Base-by-base conservation (phyloP, 2,329 filamentous ascomycete genomes). In the Fusarium guadeloupense region DNA sequence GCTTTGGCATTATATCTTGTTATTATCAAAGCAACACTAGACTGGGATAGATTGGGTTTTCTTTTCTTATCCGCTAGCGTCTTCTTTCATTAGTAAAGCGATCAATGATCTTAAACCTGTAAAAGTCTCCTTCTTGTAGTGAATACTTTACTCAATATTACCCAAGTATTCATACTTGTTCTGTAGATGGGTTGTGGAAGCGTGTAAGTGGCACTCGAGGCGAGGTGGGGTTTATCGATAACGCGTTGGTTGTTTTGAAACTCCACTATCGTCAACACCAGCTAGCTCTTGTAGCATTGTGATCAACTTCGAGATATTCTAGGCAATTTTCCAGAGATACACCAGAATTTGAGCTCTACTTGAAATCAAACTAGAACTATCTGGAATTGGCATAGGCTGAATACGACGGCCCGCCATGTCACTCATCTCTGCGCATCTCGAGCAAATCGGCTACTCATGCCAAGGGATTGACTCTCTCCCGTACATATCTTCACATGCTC, bases 401-500 rank as follows among this genome's bases (percentile, higher is more conserved):
- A 21, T 50, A 14, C 19, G 14, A 16, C 16, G 45, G 16, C 3
- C 51, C 69, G 77, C 57, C 59, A 92, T 92, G 89, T 85, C 89
- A 21, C 81, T 91, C 20, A 81, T 93, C 21, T 81, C 83, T 8
- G 85, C 82, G 33, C 90, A 93, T 72, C 82, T 93, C 21, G 90
- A 92, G 78, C 90, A 93, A 74, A 93, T 93, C 54, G 79, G 84
- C 45, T 83, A 89, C 66, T 92, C 88, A n/a, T 90, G 90, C 61
- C 85, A 88, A 74, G 88, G 89, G 54, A 93, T 93, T 64, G 84
- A 89, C 58, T 87, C 88, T 45, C 83, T 93, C 16, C 89, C 89
- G 90, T 93, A 78, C 59, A 85, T 70, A 16, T 10, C 25, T 26
- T n/a, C n/a, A 20, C 9, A 3, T 6, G 42, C 5, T n/a, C 7